Evolutionary conservation across 148 eudicot genomes (phyloP), one percentile per base, ranked within the genome.

Genomic region (Amaranthus hypochondriacus): DNA sequence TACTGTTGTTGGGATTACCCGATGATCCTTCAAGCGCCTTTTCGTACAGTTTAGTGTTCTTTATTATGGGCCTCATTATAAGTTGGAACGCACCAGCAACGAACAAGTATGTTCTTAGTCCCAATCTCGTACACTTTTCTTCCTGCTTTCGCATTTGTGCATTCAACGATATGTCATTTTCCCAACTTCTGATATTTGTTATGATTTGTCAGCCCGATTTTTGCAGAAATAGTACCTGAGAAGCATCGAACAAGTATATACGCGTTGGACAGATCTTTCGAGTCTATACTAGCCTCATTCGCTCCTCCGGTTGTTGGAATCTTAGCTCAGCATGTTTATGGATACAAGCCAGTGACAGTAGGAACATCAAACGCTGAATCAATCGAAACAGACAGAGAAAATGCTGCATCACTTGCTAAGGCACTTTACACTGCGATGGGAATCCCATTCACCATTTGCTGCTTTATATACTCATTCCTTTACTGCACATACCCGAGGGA

Each of bases 401-500:
- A 93, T 44, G 98, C 92, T 11, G 76, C 77, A 8, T 78, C 96
- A 44, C 89, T 93, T 39, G 96, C 93, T n/a, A 93, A 89, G 81
- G 98, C 98, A 43, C 89, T 93, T 9, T 91, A 88, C 70, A 57
- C 88, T 0, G 88, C 91, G 8, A 89, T 89, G 66, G 88, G 88
- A 55, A 66, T 89, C 55, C 92, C 98, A 7, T 84, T 91, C 84
- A 70, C 84, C 28, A 54, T 94, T 0, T 94, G 97, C 70, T 85
- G 84, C 64, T 57, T 77, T 57, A 79, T 91, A 73, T 94, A 91
- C 81, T 91, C 96, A 5, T 86, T 89, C 76, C 89, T 94, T 52
- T 89, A 94, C 70, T 89, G 82, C 71, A 89, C 96, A 0, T 94
- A 94, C 62, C 98, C 98, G 0, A 85, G 90, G 75, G 98, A 94